These are phyloP conservation scores for Postia placenta DNA, from an alignment of 768 basidiomycete species.

Conservation along the genomic window DNA sequence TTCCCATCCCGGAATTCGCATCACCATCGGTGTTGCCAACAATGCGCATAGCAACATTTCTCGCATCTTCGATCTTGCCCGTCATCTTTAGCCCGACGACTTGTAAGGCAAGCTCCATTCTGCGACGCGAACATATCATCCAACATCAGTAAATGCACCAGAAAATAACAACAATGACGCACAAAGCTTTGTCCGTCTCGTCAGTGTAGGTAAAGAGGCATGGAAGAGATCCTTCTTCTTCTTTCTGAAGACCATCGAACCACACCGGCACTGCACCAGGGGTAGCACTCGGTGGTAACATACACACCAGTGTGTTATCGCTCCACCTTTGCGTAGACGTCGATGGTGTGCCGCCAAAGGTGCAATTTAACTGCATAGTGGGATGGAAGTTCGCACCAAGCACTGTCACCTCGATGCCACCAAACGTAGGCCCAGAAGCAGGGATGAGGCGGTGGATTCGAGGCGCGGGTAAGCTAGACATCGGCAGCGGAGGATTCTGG, in stretches of 20 bases:
- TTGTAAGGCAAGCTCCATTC: slow-evolving; percentile 93
- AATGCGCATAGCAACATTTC: slow-evolving; percentile 90
- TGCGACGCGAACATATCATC: too few species aligned
- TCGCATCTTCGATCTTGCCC: slow-evolving; percentile 88
- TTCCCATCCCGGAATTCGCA: slow-evolving; percentile 18
- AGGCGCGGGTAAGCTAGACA: slow-evolving; percentile 49
- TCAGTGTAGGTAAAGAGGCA: slow-evolving; percentile 87
- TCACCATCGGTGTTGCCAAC: slow-evolving; percentile 63
- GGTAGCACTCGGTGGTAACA: slow-evolving; percentile 74
- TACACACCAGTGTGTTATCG: slow-evolving; percentile 87
- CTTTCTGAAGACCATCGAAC: slow-evolving; percentile 71
- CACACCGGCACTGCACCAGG: slow-evolving; percentile 88
- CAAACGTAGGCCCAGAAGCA: slow-evolving; percentile 77
- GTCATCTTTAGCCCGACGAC: slow-evolving; percentile 97
- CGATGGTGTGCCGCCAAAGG: slow-evolving; percentile 81
- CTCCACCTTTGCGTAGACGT: slow-evolving; percentile 89
- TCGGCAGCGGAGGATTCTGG: slow-evolving; percentile 39
- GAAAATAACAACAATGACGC: slow-evolving; percentile 26
- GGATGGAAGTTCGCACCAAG: slow-evolving; percentile 88
- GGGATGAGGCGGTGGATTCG: slow-evolving; percentile 85
- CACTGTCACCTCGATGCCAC: slow-evolving; percentile 92
- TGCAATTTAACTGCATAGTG: slow-evolving; percentile 60
- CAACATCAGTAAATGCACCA: slow-evolving; percentile 6
- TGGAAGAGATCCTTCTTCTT: slow-evolving; percentile 46
- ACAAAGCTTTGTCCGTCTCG: slow-evolving; percentile 82